Evolutionary conservation across 352 stramenopile genomes (phyloP).

Genomic region (Globisporangium middletonii): DNA sequence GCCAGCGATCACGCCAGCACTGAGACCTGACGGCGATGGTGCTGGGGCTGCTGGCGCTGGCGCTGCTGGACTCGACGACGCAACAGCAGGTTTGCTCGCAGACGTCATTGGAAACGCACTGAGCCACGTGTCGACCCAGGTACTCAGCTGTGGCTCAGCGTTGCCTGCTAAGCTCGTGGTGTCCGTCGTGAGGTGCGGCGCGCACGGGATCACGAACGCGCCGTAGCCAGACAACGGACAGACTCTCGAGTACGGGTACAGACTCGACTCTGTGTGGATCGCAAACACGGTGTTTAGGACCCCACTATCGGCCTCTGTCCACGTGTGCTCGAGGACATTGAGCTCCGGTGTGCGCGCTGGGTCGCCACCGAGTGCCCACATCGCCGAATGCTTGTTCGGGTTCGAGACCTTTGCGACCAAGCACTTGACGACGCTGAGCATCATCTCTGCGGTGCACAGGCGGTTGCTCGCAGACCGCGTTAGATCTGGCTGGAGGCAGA

Average conservation of each 20-base stretch:
- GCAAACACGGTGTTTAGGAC: conserved; percentile 1
- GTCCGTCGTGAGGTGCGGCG: neutral
- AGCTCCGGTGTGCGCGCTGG: neutral
- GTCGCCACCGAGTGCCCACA: conserved; percentile 21
- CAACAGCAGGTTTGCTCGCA: neutral
- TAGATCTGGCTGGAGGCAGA: conserved; percentile 4
- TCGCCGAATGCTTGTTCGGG: conserved; percentile 10
- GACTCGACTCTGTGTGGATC: conserved; percentile 5
- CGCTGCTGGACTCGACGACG: no score
- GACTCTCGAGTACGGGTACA: neutral
- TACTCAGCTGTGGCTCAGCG: conserved; percentile 4
- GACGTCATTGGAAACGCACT: conserved; percentile 3
- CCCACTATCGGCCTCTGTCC: neutral
- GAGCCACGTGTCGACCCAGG: conserved; percentile 11
- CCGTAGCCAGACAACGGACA: conserved; percentile 3
- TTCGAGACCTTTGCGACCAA: conserved; percentile 12
- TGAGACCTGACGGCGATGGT: conserved; percentile 6
- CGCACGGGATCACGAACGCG: conserved; percentile 8
- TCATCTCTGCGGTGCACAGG: conserved; percentile 13
- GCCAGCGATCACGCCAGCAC: conserved; percentile 5
- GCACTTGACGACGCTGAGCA: conserved; percentile 22
- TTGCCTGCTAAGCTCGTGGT: neutral
- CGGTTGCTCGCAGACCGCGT: conserved; percentile 15
- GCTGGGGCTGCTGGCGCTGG: neutral
- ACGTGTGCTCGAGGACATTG: conserved; percentile 5